phyloP scores from a whole-genome alignment of 805 yeast species.

The Spencermartinsiella europaea region DNA sequence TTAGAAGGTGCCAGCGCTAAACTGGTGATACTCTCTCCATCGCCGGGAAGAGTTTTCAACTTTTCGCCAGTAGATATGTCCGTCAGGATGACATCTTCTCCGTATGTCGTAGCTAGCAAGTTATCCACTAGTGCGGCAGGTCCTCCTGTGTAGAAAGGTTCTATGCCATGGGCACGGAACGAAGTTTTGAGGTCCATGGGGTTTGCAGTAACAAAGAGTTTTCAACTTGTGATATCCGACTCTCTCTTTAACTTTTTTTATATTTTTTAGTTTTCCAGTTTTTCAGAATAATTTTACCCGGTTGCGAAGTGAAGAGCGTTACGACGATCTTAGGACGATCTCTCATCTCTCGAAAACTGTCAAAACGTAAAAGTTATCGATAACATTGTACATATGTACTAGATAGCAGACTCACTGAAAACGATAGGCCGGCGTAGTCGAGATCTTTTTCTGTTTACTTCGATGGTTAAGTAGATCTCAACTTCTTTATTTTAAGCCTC shows the following conservation, averaged over 20 bases:
- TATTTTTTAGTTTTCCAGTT: no score
- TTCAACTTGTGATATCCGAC: neutral
- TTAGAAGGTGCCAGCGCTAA: constrained; percentile 77
- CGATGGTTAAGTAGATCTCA: no score
- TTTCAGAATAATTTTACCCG: no score
- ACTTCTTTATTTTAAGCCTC: no score
- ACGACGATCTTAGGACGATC: no score
- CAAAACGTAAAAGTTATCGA: no score
- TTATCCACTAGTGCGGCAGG: constrained; percentile 65
- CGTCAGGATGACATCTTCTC: constrained; percentile 71
- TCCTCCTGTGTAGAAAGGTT: constrained; percentile 86
- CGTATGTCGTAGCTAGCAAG: constrained; percentile 70
- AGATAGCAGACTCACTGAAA: no score
- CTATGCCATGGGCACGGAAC: constrained; percentile 46
- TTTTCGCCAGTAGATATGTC: constrained; percentile 54
- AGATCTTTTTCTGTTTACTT: no score
- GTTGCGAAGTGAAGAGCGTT: no score
- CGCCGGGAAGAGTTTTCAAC: constrained; percentile 68
- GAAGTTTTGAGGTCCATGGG: constrained; percentile 33
- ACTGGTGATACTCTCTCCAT: constrained; percentile 75
- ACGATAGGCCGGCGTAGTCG: no score
- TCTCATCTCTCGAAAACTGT: no score
- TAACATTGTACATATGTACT: no score
- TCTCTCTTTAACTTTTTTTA: neutral
- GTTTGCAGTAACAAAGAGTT: neutral